Base-by-base conservation (phyloP, 1,139 yeast species). In the Eremothecium cymbalariae region DNA sequence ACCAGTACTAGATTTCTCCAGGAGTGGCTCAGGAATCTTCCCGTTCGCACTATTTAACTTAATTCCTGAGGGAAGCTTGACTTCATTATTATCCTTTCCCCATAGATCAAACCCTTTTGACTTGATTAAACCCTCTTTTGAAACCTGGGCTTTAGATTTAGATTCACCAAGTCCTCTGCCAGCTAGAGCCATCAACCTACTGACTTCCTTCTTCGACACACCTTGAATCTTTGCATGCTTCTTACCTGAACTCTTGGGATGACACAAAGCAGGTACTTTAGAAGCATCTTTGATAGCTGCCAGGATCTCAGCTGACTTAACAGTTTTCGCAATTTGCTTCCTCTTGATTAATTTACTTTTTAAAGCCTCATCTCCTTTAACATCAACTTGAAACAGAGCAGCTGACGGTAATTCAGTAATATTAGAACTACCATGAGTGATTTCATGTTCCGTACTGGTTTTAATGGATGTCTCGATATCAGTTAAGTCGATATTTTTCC, bases 401-500 rank as follows among this genome's bases (percentile, higher is more conserved):
- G 60, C 59, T 27, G 65, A 59, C 4, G 62, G 60, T 28, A 68
- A 38, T 8, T 57, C 51, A 11, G 62, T 63, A 11, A 63, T 44
- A 32, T 63, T 56, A 22, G 55, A 57, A 34, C 68, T 67, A 50
- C 94, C 95, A 42, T 76, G 70, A 23, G 72, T 67, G 37, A 81
- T 69, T 49, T 81, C 73, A 41, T 74, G 72, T 36, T 82, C 93
- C 38, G 85, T 67, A 35, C 70, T 67, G 31, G 72, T 75, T 45
- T 80, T 93, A 32, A 90, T 64, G 6, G 78, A 81, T 28, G 64
- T 60, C 53, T 82, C 86, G 34, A 90, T 64, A 42, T 85, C 95
- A 16, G 74, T 76, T 18, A 90, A 65, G 54, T 90, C 94, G 40
- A 90, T 83, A 58, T 90, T 84, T 62, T 90, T 90, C 60, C 96